Base-by-base conservation (phyloP, 208 protist species). In the Leishmania major region DNA sequence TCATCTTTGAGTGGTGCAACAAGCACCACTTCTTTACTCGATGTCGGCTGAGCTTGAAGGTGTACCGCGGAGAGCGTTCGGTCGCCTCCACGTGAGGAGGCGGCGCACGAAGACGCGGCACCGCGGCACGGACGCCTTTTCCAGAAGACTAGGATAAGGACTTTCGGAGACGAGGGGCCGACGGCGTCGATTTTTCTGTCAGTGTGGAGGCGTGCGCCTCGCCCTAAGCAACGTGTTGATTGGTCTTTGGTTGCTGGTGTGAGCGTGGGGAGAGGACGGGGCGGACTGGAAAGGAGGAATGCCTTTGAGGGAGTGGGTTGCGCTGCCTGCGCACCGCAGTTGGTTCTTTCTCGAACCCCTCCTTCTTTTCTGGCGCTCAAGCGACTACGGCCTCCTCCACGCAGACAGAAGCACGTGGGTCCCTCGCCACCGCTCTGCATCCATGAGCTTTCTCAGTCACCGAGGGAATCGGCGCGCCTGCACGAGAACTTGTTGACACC, bases 1-100 rank as follows among this genome's bases (percentile, higher is more conserved):
- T 94, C 8, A 85, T 96, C 22, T 79, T 96, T 19, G 82, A 91
- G 31, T 94, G 91, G 90, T 88, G 82, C 64, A 94, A 96, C 77
- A 78, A 85, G 28, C 75, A 64, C 15, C 84, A 75, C 40, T 79
- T 45, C 47, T 84, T 88, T 28, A 77, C 59, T 10, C 64, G 75
- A 40, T 84, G 79, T 45, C 83, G 78, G 3, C 70, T 92, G 6
- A 86, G 85, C 70, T 22, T 88, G 11, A 92, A 92, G 57, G 74
- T 92, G 15, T 92, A 88, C 59, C 67, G 60, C 3, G 83, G 89
- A 25, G 79, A 83, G 31, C 25, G 80, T 40, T 74, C 78, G 0
- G 67, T 60, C 5, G 45, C 69, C 8, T 75, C 57, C 31, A 43
- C 53, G 19, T 73, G 53, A 64, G 6, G 43, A 28, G 3, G 64